phyloP scores from a whole-genome alignment of 2,329 filamentous ascomycete genomes.

The Calonectria multiphialidica region DNA sequence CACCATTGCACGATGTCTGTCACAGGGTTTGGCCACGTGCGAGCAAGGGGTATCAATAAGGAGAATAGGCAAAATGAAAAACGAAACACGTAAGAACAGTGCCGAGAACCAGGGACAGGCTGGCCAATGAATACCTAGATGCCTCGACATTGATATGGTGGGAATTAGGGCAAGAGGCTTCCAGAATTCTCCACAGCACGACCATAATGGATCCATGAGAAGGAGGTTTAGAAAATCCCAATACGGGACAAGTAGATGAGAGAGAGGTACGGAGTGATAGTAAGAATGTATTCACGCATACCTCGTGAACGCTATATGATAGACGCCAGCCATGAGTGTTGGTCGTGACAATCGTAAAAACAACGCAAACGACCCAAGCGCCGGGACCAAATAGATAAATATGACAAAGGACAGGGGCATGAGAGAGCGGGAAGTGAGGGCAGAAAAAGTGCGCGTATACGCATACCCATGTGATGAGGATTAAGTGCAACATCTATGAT shows the following conservation, averaged over 20 bases:
- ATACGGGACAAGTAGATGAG: conserved; percentile 15
- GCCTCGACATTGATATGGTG: background rate
- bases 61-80: background rate
- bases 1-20: background rate
- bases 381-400: conserved; percentile 30
- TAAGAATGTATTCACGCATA: conserved; percentile 49
- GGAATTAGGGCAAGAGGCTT: background rate
- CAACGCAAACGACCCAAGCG: conserved; percentile 36
- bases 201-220: conserved; percentile 7
- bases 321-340: conserved; percentile 45
- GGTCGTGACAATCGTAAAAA: conserved; percentile 45
- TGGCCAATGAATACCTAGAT: background rate
- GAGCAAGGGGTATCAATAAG: background rate
- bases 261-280: conserved; percentile 30
- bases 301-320: conserved; percentile 46
- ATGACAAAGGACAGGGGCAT: conserved; percentile 14
- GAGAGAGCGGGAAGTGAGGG: background rate
- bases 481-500: conserved; percentile 21
- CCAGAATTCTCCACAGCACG: conserved; percentile 3
- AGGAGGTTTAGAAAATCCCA: conserved; percentile 16
- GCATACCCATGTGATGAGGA: conserved; percentile 20
- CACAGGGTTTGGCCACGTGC: conserved; percentile 1
- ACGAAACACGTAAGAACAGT: background rate
- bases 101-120: background rate
- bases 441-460: conserved; percentile 12